These are phyloP conservation scores for Dactylella cylindrospora DNA, from an alignment of 2,329 filamentous ascomycete species.

Conservation along the genomic window DNA sequence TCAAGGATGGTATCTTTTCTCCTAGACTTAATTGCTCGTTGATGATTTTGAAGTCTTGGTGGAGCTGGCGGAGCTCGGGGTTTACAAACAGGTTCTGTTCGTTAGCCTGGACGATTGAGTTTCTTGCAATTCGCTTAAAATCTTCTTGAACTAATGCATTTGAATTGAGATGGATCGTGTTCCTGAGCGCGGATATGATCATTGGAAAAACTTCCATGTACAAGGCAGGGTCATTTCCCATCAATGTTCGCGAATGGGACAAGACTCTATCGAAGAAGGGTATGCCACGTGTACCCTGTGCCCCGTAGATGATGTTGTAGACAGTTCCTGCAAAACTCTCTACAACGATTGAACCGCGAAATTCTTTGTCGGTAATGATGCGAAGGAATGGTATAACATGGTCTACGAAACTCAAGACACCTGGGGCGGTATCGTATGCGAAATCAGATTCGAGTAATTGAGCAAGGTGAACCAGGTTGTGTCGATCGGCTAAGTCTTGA, in stretches of 20 bases:
- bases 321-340: conserved; percentile 54
- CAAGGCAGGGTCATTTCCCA: conserved; percentile 12
- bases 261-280: conserved; percentile 50
- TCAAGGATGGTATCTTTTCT: conserved; percentile 46
- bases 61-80: conserved; percentile 42
- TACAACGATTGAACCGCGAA: conserved; percentile 54
- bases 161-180: conserved; percentile 47
- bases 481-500: conserved; percentile 6
- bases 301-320: conserved; percentile 55
- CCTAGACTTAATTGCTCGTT: conserved; percentile 47
- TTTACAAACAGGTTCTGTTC: conserved; percentile 43
- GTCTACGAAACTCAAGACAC: conserved; percentile 3
- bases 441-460: conserved; percentile 30
- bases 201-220: conserved; percentile 31
- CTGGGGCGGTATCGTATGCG: background rate
- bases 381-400: conserved; percentile 53
- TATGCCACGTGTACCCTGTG: conserved; percentile 52
- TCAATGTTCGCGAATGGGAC: conserved; percentile 40
- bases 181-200: conserved; percentile 14
- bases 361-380: conserved; percentile 53
- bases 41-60: conserved; percentile 39
- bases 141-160: conserved; percentile 46
- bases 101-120: conserved; percentile 43
- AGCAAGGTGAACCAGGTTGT: conserved; percentile 22
- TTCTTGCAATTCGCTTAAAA: conserved; percentile 43